Conservation (phyloP, 495 filamentous ascomycete genomes). For the Aspergillus funiculosus region DNA sequence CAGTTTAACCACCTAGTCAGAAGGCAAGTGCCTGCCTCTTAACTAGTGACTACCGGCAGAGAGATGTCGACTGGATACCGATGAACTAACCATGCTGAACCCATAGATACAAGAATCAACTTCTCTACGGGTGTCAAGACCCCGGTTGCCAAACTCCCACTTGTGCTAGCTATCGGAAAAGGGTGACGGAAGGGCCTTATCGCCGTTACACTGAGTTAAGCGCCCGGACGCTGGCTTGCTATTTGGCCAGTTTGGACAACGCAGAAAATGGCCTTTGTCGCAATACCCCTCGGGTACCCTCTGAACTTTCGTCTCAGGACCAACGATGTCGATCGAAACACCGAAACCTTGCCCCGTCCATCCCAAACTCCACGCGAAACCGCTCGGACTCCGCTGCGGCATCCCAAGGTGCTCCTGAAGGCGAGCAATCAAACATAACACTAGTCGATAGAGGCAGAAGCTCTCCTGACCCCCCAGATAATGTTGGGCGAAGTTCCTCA, state of each 20-base stretch:
- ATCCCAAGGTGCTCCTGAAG: background rate
- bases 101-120: conserved; percentile 72
- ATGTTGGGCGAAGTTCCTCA: background rate
- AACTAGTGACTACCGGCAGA: background rate
- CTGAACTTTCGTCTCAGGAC: conserved; percentile 26
- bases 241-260: conserved; percentile 73
- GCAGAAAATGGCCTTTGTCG: conserved; percentile 70
- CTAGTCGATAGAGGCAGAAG: background rate
- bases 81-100: conserved; percentile 11
- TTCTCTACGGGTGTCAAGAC: conserved; percentile 74
- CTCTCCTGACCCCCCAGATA: background rate
- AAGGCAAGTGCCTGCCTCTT: conserved; percentile 35
- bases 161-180: conserved; percentile 71
- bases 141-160: conserved; percentile 67
- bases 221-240: conserved; percentile 71
- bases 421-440: background rate
- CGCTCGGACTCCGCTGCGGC: conserved; percentile 3
- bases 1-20: conserved; percentile 50
- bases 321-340: conserved; percentile 28
- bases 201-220: conserved; percentile 64
- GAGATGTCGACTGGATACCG: background rate
- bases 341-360: conserved; percentile 24
- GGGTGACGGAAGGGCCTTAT: conserved; percentile 60
- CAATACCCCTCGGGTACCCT: conserved; percentile 36
- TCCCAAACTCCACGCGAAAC: conserved; percentile 10